These are phyloP conservation scores for Mortierella claussenii DNA, from an alignment of 192 early-diverging fungal species.

Conservation along the genomic window DNA sequence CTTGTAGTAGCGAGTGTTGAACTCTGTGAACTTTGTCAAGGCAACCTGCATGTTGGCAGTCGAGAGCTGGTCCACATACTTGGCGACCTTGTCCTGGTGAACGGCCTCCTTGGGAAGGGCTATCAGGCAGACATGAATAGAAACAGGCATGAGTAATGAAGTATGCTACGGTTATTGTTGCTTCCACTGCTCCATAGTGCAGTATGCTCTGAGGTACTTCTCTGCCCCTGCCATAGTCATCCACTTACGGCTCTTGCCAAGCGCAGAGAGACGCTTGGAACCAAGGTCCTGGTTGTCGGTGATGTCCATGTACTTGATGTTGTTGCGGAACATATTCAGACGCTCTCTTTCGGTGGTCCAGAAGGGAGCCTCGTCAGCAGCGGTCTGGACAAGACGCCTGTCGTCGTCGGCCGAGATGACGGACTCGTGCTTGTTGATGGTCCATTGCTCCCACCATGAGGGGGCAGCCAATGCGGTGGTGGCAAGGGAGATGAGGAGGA, in stretches of 20 bases:
- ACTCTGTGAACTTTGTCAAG: slow-evolving; percentile 80
- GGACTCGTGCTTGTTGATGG: slow-evolving; percentile 24
- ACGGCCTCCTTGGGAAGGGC: slow-evolving; percentile 64
- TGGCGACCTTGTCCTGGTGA: slow-evolving; percentile 69
- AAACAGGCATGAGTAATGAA: too few relatives aligned
- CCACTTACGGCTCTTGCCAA: slow-evolving; percentile 15
- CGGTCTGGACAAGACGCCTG: slow-evolving; percentile 52
- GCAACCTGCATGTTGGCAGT: slow-evolving; percentile 73
- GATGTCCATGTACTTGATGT: slow-evolving; percentile 87
- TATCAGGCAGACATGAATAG: too few relatives aligned
- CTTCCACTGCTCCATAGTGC: too few relatives aligned
- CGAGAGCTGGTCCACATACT: slow-evolving; percentile 70
- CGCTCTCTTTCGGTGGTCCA: slow-evolving; percentile 74
- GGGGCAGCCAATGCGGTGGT: slow-evolving; percentile 34
- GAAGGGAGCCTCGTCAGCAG: slow-evolving; percentile 59
- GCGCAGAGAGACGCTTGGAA: not conserved
- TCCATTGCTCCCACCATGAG: slow-evolving; percentile 45
- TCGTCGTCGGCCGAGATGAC: slow-evolving; percentile 11
- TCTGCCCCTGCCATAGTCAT: too few relatives aligned
- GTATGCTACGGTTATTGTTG: too few relatives aligned
- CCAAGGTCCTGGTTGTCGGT: slow-evolving; percentile 77
- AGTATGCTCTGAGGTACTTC: too few relatives aligned
- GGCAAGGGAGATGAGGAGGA: slow-evolving; percentile 46
- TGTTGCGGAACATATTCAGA: slow-evolving; percentile 70
- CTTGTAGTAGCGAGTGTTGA: slow-evolving; percentile 93